A percentile compares a stretch with the other conserved stretches of the same genome.
Conservation (phyloP, 805 yeast species). For the Sugiyamaella chiloensis region DNA sequence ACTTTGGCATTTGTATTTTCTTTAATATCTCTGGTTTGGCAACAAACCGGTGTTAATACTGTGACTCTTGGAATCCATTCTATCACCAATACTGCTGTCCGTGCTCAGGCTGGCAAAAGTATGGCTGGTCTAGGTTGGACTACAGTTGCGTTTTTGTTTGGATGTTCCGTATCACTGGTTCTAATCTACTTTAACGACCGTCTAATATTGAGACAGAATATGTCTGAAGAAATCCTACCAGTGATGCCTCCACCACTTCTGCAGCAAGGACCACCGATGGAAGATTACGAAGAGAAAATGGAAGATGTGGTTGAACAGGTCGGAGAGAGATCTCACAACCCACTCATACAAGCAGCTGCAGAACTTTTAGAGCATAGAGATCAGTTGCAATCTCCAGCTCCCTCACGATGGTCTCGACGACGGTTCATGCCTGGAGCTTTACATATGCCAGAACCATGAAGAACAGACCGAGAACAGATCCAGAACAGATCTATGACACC, state of each 20-base stretch:
- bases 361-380: conserved; percentile 1
- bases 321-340: background rate
- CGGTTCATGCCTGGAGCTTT: conserved; percentile 8
- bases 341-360: conserved; percentile 3
- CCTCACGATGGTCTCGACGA: background rate
- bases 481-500: too few species aligned
- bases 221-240: conserved; percentile 2
- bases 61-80: conserved; percentile 5
- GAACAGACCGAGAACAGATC: too few species aligned
- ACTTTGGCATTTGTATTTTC: conserved; percentile 16
- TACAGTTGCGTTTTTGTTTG: conserved; percentile 15
- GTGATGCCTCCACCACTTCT: conserved; percentile 6
- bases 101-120: conserved; percentile 16
- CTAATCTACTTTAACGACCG: conserved; percentile 18
- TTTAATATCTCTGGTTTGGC: conserved; percentile 25
- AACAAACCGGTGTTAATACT: conserved; percentile 19
- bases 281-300: conserved; percentile 1
- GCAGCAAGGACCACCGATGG: background rate
- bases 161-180: conserved; percentile 16
- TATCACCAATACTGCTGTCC: conserved; percentile 14
- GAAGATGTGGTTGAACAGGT: background rate
- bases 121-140: conserved; percentile 26
- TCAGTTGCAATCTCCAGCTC: background rate
- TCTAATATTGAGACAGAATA: background rate
- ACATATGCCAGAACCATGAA: conserved; percentile 9